A percentile compares a stretch with the other conserved stretches of the same genome.
phyloP scores from a whole-genome alignment of 805 yeast genomes.

The Candida lessepsii region DNA sequence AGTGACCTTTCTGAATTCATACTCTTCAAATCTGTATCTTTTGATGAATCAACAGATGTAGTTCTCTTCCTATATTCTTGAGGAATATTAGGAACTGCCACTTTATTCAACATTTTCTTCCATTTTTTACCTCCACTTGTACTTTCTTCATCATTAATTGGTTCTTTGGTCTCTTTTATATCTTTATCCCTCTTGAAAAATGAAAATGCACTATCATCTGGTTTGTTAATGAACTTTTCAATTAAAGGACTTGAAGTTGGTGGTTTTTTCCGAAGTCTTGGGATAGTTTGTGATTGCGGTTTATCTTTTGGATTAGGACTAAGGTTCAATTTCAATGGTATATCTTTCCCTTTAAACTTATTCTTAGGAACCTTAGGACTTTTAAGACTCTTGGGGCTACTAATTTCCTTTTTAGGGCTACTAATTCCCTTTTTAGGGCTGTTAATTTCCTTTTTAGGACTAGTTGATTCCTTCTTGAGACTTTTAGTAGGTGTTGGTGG shows the following conservation, averaged over 20 bases:
- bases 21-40: not conserved
- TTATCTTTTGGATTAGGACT: not conserved
- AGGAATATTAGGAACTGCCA: not conserved
- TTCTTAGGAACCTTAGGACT: slow-evolving; percentile 1
- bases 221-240: slow-evolving; percentile 9
- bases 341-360: slow-evolving; percentile 9
- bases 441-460: not conserved
- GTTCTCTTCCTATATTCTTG: not conserved
- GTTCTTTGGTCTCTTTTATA: not conserved
- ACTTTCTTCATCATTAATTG: not conserved
- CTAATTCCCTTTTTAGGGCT: slow-evolving; percentile 1
- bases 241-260: slow-evolving; percentile 13
- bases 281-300: not conserved
- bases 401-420: not conserved
- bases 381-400: slow-evolving; percentile 5
- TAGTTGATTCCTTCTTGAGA: not conserved
- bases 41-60: not conserved
- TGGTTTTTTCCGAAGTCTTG: slow-evolving; percentile 11
- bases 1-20: slow-evolving; percentile 8
- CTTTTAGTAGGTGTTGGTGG: slow-evolving; percentile 5
- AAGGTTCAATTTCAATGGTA: slow-evolving; percentile 12
- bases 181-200: slow-evolving; percentile 1
- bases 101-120: slow-evolving; percentile 14
- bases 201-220: not conserved
- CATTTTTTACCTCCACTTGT: slow-evolving; percentile 10